A percentile compares a stretch with the other conserved stretches of the same genome.
phyloP scores from a whole-genome alignment of 768 basidiomycete genomes.

The Tylopilus rubrobrunneus region DNA sequence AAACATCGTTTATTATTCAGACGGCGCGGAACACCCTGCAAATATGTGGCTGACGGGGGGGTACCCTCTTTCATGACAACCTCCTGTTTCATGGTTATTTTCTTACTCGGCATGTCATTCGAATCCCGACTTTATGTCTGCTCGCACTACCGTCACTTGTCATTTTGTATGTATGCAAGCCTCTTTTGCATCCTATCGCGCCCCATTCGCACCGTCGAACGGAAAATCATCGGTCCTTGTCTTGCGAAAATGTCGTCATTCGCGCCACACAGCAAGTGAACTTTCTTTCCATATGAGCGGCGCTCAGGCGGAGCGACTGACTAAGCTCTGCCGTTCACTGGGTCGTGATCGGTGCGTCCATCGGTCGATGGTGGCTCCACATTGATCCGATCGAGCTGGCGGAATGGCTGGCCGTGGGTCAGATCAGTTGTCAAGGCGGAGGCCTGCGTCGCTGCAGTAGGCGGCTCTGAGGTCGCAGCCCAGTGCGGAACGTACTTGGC shows the following conservation, averaged over 20 bases:
- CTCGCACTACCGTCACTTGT: background rate
- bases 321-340: background rate
- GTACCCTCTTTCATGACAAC: background rate
- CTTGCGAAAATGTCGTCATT: background rate
- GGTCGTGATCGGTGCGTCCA: constrained; percentile 10
- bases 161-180: background rate
- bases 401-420: background rate
- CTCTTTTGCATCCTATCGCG: background rate
- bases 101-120: background rate
- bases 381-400: background rate
- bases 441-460: background rate
- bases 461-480: background rate
- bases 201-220: background rate
- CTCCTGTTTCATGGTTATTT: background rate
- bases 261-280: background rate
- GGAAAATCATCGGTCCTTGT: no score
- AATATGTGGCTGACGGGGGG: background rate
- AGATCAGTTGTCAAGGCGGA: background rate
- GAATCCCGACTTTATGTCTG: background rate
- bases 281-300: background rate
- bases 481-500: background rate
- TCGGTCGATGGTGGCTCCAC: background rate
- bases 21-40: background rate
- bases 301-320: background rate
- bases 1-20: background rate